phyloP scores from a whole-genome alignment of 2,329 filamentous ascomycete species.

The Ophiostoma sp. region DNA sequence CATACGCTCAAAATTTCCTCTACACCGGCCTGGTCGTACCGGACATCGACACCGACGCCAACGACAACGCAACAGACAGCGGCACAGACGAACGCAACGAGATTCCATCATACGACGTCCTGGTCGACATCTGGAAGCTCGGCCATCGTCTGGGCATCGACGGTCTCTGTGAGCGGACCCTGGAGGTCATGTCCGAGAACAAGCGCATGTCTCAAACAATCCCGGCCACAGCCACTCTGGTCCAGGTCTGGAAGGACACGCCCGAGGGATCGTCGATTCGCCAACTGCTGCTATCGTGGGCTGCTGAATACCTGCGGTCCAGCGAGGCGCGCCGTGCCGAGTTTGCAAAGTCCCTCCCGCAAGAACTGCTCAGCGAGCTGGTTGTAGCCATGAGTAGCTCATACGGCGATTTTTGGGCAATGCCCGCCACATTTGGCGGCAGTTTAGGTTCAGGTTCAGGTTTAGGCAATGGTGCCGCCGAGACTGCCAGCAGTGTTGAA shows the following conservation, averaged over 20 bases:
- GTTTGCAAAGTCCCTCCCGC: slow-evolving; percentile 56
- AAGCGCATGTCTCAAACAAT: slow-evolving; percentile 50
- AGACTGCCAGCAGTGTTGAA: neutral
- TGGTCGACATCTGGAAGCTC: slow-evolving; percentile 54
- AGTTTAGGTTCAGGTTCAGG: neutral
- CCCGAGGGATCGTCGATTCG: slow-evolving; percentile 56
- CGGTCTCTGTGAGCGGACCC: slow-evolving; percentile 51
- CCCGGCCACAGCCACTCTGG: slow-evolving; percentile 53
- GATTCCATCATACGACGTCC: slow-evolving; percentile 49
- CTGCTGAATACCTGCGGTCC: slow-evolving; percentile 57
- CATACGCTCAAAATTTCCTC: slow-evolving; percentile 50
- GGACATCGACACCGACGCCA: neutral
- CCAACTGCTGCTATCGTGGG: slow-evolving; percentile 55
- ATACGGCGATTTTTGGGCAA: slow-evolving; percentile 36
- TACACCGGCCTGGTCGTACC: slow-evolving; percentile 48
- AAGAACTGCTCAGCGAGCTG: slow-evolving; percentile 58
- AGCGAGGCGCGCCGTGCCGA: slow-evolving; percentile 51
- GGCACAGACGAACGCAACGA: slow-evolving; percentile 31
- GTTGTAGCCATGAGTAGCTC: slow-evolving; percentile 56
- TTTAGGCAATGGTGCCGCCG: neutral
- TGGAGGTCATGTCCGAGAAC: slow-evolving; percentile 55
- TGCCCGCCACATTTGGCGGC: slow-evolving; percentile 10
- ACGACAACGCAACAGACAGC: slow-evolving; percentile 25
- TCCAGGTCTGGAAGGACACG: slow-evolving; percentile 58
- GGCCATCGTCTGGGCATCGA: slow-evolving; percentile 48